A percentile compares a stretch with the other conserved stretches of the same genome.
Evolutionary conservation across 371 early-diverging fungal genomes (phyloP).

Genomic region (Lichtheimia hyalospora): DNA sequence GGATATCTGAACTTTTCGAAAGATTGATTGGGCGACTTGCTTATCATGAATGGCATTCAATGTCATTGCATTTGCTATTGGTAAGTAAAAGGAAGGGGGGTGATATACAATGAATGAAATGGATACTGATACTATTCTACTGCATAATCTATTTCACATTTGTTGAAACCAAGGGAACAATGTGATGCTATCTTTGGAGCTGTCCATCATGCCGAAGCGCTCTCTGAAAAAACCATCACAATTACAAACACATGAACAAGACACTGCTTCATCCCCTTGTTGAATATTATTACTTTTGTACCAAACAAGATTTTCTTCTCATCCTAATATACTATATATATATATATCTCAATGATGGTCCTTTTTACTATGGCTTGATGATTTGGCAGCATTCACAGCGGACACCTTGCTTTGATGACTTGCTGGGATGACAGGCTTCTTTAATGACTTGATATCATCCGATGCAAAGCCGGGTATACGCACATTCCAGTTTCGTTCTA

Average conservation of each 20-base stretch:
- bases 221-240: too few species aligned
- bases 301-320: too few species aligned
- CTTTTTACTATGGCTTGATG: constrained; percentile 5
- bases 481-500: constrained; percentile 93
- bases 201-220: constrained; percentile 11
- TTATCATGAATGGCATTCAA: constrained; percentile 45
- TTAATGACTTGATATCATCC: constrained; percentile 77
- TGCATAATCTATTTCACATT: constrained; percentile 25
- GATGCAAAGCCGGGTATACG: constrained; percentile 90
- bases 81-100: neutral
- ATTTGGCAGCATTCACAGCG: constrained; percentile 66
- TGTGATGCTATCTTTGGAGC: constrained; percentile 48
- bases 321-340: too few species aligned
- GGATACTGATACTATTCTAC: neutral
- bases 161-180: constrained; percentile 57
- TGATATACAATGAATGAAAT: neutral
- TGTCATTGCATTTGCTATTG: constrained; percentile 29
- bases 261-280: too few species aligned
- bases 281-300: too few species aligned
- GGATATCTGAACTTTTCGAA: constrained; percentile 37
- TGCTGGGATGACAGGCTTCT: constrained; percentile 65
- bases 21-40: constrained; percentile 61
- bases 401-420: constrained; percentile 68
- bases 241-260: too few species aligned
- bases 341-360: neutral